These are phyloP conservation scores for Globisporangium orthogonon DNA, from an alignment of 352 stramenopile species.

Conservation along the genomic window DNA sequence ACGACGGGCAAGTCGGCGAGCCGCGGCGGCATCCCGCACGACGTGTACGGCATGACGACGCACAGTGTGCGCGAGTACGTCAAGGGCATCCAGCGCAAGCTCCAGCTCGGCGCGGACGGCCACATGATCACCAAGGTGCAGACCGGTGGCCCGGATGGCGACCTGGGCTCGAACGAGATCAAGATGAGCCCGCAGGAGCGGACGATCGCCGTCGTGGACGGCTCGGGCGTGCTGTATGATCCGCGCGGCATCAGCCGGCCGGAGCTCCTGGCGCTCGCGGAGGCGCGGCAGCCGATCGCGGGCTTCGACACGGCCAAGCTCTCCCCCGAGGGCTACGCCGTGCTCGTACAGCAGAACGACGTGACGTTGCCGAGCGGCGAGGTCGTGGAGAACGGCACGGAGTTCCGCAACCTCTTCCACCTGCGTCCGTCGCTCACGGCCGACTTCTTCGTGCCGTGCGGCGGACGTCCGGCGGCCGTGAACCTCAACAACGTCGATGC, in stretches of 20 bases:
- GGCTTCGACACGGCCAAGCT: conserved; percentile 84
- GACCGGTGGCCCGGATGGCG: conserved; percentile 95
- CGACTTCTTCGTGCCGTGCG: conserved; percentile 96
- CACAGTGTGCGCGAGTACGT: conserved; percentile 97
- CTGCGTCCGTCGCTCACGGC: conserved; percentile 87
- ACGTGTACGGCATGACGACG: conserved; percentile 96
- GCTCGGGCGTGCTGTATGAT: conserved; percentile 92
- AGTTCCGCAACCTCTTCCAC: conserved; percentile 97
- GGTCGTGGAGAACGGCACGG: conserved; percentile 89
- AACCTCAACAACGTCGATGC: conserved; percentile 94
- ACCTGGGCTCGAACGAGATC: conserved; percentile 97
- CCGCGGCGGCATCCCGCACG: conserved; percentile 96
- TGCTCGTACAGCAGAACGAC: conserved; percentile 71
- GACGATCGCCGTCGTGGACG: conserved; percentile 94
- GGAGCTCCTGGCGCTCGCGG: conserved; percentile 91
- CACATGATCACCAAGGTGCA: conserved; percentile 95
- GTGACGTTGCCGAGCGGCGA: conserved; percentile 62
- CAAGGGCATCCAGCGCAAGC: conserved; percentile 89
- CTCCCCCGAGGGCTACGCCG: conserved; percentile 50
- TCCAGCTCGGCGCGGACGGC: conserved; percentile 85
- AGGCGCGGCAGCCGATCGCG: conserved; percentile 83
- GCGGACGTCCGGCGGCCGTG: conserved; percentile 93
- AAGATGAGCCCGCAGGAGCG: conserved; percentile 95
- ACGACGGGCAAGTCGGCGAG: conserved; percentile 94
- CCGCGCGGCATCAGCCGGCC: conserved; percentile 90